Conservation (phyloP, 1,284 basidiomycete species). For the Ustilago crameri region DNA sequence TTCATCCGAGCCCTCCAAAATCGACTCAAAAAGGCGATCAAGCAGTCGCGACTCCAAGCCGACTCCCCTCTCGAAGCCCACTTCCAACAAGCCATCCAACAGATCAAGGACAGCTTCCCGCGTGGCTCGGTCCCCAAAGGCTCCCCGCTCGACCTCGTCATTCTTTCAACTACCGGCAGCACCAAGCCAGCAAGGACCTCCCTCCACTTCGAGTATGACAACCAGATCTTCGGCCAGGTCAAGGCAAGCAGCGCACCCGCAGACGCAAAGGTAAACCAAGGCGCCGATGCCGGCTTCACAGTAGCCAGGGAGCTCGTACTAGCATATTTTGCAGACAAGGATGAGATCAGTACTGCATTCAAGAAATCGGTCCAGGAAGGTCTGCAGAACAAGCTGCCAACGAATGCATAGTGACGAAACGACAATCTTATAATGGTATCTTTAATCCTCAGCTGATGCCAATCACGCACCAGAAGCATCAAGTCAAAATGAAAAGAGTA, state of each 20-base stretch:
- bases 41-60: slow-evolving; percentile 14
- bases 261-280: slow-evolving; percentile 3
- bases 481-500: no score
- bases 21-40: slow-evolving; percentile 73
- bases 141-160: slow-evolving; percentile 69
- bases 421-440: neutral
- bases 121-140: slow-evolving; percentile 70
- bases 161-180: slow-evolving; percentile 4
- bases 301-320: slow-evolving; percentile 57
- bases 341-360: slow-evolving; percentile 51
- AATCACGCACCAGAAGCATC: no score
- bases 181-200: neutral
- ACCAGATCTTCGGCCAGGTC: slow-evolving; percentile 48
- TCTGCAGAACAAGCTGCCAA: slow-evolving; percentile 3
- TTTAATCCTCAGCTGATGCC: no score
- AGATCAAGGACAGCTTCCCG: slow-evolving; percentile 71
- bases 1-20: slow-evolving; percentile 79
- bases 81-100: slow-evolving; percentile 66
- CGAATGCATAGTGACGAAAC: neutral
- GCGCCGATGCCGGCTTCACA: slow-evolving; percentile 24
- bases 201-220: slow-evolving; percentile 51
- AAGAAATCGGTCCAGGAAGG: slow-evolving; percentile 40
- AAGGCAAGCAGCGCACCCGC: neutral
- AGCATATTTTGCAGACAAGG: slow-evolving; percentile 62
- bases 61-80: slow-evolving; percentile 35